Conservation (phyloP, 305 asterid species). For the Fraxinus nigra region DNA sequence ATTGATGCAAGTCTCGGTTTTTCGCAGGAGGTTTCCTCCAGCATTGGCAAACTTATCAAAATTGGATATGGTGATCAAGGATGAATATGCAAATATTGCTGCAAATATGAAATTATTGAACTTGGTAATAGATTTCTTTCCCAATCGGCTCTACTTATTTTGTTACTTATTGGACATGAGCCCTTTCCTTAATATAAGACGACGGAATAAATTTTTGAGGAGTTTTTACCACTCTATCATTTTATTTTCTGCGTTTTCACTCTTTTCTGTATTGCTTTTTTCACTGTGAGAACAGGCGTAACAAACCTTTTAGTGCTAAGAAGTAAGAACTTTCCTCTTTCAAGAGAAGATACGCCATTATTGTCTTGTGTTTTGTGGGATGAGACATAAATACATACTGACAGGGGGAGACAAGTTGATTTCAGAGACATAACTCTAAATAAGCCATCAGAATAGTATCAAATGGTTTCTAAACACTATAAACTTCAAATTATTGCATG, state of each 20-base stretch:
- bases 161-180: background rate
- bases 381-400: background rate
- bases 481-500: background rate
- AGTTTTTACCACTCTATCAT: background rate
- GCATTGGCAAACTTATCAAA: constrained; percentile 65
- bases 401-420: background rate
- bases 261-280: background rate
- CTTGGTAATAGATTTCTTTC: constrained; percentile 38
- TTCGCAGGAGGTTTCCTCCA: constrained; percentile 80
- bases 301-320: background rate
- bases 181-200: background rate
- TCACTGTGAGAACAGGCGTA: background rate
- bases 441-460: background rate
- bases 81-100: constrained; percentile 67
- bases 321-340: background rate
- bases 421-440: background rate
- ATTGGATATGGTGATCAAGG: constrained; percentile 69
- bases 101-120: constrained; percentile 64
- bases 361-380: background rate
- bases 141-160: background rate
- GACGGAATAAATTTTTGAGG: background rate
- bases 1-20: constrained; percentile 16
- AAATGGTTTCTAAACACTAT: background rate
- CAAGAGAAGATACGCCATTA: background rate
- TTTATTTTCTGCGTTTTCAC: background rate